A percentile compares a stretch with the other conserved stretches of the same genome.
Conservation (phyloP, 1,139 yeast species). For the Hyphopichia wangnamkhiaoensis region DNA sequence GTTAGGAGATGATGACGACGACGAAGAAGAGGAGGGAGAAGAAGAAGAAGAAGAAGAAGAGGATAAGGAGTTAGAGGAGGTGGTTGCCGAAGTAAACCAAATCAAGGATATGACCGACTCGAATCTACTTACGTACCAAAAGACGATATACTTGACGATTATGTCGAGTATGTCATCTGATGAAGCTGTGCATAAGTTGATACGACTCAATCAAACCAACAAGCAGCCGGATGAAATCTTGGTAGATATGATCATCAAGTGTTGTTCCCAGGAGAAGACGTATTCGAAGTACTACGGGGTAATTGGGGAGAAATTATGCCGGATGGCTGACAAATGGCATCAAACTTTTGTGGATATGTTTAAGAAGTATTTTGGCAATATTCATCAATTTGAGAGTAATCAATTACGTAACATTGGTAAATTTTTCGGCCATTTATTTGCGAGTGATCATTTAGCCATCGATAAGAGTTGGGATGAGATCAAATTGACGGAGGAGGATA, state of each 20-base stretch:
- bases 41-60: conserved; percentile 17
- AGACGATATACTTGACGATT: conserved; percentile 74
- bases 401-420: conserved; percentile 79
- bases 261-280: conserved; percentile 86
- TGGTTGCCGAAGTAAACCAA: conserved; percentile 11
- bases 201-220: conserved; percentile 47
- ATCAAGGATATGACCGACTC: conserved; percentile 73
- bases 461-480: conserved; percentile 55
- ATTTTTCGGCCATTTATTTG: conserved; percentile 83
- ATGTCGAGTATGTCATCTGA: conserved; percentile 94
- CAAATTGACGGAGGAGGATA: conserved; percentile 65
- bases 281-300: conserved; percentile 86
- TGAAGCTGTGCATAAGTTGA: conserved; percentile 87
- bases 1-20: conserved; percentile 17
- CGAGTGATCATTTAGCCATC: conserved; percentile 62
- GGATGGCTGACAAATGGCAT: conserved; percentile 56
- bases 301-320: conserved; percentile 68
- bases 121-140: conserved; percentile 62
- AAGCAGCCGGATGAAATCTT: conserved; percentile 38
- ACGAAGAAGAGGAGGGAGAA: conserved; percentile 20
- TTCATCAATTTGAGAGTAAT: conserved; percentile 71
- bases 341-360: conserved; percentile 55
- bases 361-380: conserved; percentile 52
- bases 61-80: conserved; percentile 10
- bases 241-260: conserved; percentile 75